phyloP scores from a whole-genome alignment of 495 filamentous ascomycete species.

The Barbatosphaeria neglecta region DNA sequence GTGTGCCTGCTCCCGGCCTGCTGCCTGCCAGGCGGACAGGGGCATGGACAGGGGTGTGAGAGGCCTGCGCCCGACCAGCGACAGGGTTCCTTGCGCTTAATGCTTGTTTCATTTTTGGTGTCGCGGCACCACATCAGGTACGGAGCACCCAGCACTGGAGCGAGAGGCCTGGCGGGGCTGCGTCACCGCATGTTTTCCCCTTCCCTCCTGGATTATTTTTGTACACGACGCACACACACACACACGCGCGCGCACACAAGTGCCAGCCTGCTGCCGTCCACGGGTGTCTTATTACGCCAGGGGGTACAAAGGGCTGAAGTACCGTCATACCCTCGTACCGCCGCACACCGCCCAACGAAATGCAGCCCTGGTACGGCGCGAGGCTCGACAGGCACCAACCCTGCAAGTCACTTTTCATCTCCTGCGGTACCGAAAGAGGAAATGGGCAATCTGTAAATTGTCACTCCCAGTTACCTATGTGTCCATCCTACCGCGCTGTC shows the following conservation, averaged over 20 bases:
- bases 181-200: slow-evolving; percentile 31
- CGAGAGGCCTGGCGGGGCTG: slow-evolving; percentile 11
- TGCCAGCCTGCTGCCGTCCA: slow-evolving; percentile 3
- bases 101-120: slow-evolving; percentile 6
- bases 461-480: slow-evolving; percentile 8
- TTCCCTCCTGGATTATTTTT: slow-evolving; percentile 1
- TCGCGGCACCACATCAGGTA: slow-evolving; percentile 10
- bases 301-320: slow-evolving; percentile 4
- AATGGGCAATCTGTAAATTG: slow-evolving; percentile 21
- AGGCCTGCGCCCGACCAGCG: too few species aligned
- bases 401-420: slow-evolving; percentile 15
- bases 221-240: not conserved
- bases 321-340: slow-evolving; percentile 6
- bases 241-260: slow-evolving; percentile 2
- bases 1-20: not conserved
- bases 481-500: not conserved
- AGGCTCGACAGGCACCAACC: slow-evolving; percentile 14
- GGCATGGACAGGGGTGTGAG: too few species aligned
- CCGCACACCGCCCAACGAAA: slow-evolving; percentile 12
- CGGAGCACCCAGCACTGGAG: not conserved
- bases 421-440: slow-evolving; percentile 13
- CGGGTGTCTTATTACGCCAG: not conserved
- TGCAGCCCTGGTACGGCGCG: slow-evolving; percentile 2
- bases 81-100: slow-evolving; percentile 3
- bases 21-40: not conserved